phyloP scores from a whole-genome alignment of 352 stramenopile species.

The Globisporangium nagaii region DNA sequence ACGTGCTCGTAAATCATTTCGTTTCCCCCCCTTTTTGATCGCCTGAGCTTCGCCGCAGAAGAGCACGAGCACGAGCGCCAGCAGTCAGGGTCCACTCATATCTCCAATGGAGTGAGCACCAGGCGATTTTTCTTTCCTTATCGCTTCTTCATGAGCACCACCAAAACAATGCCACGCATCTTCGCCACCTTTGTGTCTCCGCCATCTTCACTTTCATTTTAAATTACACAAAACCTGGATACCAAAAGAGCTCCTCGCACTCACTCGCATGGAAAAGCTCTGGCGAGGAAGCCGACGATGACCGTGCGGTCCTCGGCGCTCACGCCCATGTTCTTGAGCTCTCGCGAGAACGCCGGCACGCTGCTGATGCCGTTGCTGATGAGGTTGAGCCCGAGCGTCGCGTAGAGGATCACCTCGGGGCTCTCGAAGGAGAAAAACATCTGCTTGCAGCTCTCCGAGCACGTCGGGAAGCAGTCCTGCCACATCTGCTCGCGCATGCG shows the following conservation, averaged over 20 bases:
- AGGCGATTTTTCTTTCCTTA: no score
- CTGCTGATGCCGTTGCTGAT: conserved; percentile 83
- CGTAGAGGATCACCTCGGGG: conserved; percentile 73
- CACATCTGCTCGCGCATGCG: conserved; percentile 68
- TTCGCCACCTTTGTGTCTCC: no score
- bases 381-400: conserved; percentile 77
- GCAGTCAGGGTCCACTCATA: no score
- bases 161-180: no score
- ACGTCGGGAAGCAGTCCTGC: conserved; percentile 78
- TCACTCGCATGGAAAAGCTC: conserved; percentile 66
- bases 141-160: no score
- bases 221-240: no score
- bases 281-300: conserved; percentile 70
- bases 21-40: not conserved
- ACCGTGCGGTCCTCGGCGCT: conserved; percentile 67
- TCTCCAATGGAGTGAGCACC: no score
- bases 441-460: conserved; percentile 61
- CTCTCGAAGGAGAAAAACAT: conserved; percentile 72
- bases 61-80: no score
- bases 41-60: no score
- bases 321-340: conserved; percentile 74
- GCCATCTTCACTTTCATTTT: no score
- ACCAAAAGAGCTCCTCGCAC: no score
- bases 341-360: conserved; percentile 71
- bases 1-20: conserved; percentile 37